Base-by-base conservation (phyloP, 441 rosid genomes). In the Gossypium davidsonii region DNA sequence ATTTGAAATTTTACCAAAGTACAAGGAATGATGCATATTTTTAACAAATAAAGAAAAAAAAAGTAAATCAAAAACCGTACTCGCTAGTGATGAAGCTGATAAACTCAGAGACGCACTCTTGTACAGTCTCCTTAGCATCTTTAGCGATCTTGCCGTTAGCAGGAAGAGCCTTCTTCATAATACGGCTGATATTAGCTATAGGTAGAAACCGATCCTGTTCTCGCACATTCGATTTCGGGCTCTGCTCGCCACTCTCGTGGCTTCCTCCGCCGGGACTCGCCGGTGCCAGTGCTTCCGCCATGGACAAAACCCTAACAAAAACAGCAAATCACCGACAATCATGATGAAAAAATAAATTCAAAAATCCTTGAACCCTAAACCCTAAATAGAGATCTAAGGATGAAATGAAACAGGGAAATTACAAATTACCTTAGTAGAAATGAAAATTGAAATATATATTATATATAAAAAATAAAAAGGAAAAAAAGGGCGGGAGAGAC, bases 11-110 rank as follows among this genome's bases (percentile, higher is more conserved):
- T 28, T 31, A 31, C 34, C 34, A 31, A 31, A 4, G 34, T 31
- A 4, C 34, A 31, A 31, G 6, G 34, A 31, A 6, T 4, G 34
- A 31, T 31, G 34, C 34, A 31, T 31, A 31, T 4, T 31, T 31
- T 31, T 31, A 31, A 31, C 34, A 31, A 31, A 31, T 31, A 6
- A 52, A 14, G 14, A 46, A 15, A 48, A 48, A 48, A 48, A 48
- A 48, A 70, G 42, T 6, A 18, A 23, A 28, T 17, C 6, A 26
- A 26, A 14, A 42, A 12, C 0, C 79, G 48, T 79, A 95, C 99
- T 95, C 99, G 97, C 98, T 91, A 64, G 99, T 95, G 83, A 95
- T 71, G 87, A 93, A 95, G 85, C 98, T 90, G 81, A 95, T 95
- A 76, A 95, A 95, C 81, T 95, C 98, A 28, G 98, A 93, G 53